Evolutionary conservation across 2,329 filamentous ascomycete species (phyloP), one percentile per base, ranked within the genome.

Genomic region (Torrubiellomyces zombiae): DNA sequence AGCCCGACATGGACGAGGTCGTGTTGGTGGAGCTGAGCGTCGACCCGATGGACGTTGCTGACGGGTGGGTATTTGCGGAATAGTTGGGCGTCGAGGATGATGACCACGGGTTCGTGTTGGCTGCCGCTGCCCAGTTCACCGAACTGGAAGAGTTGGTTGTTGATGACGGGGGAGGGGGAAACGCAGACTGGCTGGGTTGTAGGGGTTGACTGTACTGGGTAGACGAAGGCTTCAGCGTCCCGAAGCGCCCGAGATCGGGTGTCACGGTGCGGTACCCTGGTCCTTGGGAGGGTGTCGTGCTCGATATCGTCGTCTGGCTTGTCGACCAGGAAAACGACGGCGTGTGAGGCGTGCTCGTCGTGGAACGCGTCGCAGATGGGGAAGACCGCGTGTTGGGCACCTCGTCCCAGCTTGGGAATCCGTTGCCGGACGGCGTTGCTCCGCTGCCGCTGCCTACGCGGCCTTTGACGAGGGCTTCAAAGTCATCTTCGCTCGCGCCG

Each of bases 381-480:
- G 56, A 50, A 14, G 51, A 45, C 3, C 51, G 30, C 4, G 48
- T 40, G 2, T 45, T 35, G 8, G 51, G 42, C 11, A 44, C 35
- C 7, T 53, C 44, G 27, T 69, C 65, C 67, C 67, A 72, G 27
- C 60, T 55, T 1, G 45, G 35, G 22, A 47, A 43, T 19, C 51
- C 43, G 33, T 63, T 57, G 39, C 57, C 48, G 19, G 9, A 20
- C 12, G 29, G 27, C 1, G 56, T 44, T 18, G 51, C 52, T 9
- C 32, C 32, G 12, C 41, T 40, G 28, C 43, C 49, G 15, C 42
- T 37, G 22, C 38, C 39, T 9, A 39, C 34, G 12, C 48, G 51
- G 7, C 86, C 86, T 41, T 91, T 82, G 25, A 98, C 85, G 3
- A 98, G 68, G 2, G 69, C 69, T 46, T 93, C 85, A 42, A 95